Evolutionary conservation across 768 basidiomycete species (phyloP).

Genomic region (Pulveroboletus sp.): DNA sequence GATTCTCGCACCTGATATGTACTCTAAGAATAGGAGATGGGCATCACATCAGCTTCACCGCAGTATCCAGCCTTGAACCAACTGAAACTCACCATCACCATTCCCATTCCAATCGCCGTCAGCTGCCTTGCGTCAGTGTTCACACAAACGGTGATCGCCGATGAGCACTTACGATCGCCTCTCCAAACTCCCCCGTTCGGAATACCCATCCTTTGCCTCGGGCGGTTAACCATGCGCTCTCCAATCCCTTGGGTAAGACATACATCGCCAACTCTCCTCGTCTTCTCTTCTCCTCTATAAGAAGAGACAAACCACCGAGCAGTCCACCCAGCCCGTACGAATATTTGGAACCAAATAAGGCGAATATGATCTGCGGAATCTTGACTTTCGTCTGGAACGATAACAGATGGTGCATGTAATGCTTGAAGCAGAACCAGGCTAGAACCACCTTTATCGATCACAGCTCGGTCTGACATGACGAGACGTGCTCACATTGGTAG

Average conservation of each 20-base stretch:
- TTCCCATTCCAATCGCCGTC: slow-evolving; percentile 77
- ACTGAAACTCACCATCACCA: slow-evolving; percentile 70
- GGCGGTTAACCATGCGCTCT: slow-evolving; percentile 84
- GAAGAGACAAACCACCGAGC: slow-evolving; percentile 67
- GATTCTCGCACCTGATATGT: slow-evolving; percentile 61
- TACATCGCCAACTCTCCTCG: slow-evolving; percentile 92
- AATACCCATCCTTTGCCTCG: slow-evolving; percentile 73
- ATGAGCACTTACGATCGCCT: slow-evolving; percentile 47
- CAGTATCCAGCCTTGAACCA: background rate
- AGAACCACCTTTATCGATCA: background rate
- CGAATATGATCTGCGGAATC: slow-evolving; percentile 45
- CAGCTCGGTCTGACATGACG: background rate
- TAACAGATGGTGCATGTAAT: slow-evolving; percentile 50
- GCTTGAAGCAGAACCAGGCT: slow-evolving; percentile 67
- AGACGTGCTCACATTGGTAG: slow-evolving; percentile 62
- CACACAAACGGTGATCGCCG: background rate
- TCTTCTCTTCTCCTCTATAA: slow-evolving; percentile 85
- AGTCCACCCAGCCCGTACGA: slow-evolving; percentile 76
- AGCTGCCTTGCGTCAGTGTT: slow-evolving; percentile 33
- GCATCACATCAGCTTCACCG: slow-evolving; percentile 6
- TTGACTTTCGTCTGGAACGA: slow-evolving; percentile 32
- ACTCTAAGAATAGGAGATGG: slow-evolving; percentile 38
- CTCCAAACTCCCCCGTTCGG: slow-evolving; percentile 64
- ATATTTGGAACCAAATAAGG: slow-evolving; percentile 58
- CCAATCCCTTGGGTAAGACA: slow-evolving; percentile 81